Evolutionary conservation across 108 stramenopile species (phyloP).

Genomic region (Pseudonitzschia pungens): DNA sequence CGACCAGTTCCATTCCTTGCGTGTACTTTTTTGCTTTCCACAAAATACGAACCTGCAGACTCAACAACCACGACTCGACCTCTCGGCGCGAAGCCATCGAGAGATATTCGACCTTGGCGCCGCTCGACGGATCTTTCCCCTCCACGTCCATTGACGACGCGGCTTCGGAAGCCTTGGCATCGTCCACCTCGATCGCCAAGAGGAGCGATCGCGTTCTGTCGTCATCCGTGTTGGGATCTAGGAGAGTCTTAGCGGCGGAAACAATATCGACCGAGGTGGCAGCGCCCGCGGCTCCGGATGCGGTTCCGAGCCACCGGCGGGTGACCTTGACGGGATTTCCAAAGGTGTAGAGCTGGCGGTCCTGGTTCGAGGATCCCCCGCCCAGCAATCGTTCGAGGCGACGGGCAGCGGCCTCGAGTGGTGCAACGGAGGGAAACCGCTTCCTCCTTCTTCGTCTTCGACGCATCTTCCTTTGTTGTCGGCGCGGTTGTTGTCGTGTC

Average conservation of each 20-base stretch:
- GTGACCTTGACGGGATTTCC: constrained; percentile 72
- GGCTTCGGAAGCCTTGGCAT: not conserved
- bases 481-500: constrained; percentile 8
- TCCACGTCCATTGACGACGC: constrained; percentile 37
- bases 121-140: constrained; percentile 7
- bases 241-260: constrained; percentile 38
- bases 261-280: constrained; percentile 57
- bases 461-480: constrained; percentile 11
- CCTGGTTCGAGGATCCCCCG: constrained; percentile 37
- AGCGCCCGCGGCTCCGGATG: constrained; percentile 61
- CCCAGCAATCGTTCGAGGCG: constrained; percentile 76
- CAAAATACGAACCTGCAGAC: constrained; percentile 59
- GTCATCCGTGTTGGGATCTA: constrained; percentile 52
- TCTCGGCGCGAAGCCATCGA: constrained; percentile 48
- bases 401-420: constrained; percentile 70
- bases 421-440: constrained; percentile 28
- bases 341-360: constrained; percentile 37
- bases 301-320: constrained; percentile 79
- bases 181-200: not conserved
- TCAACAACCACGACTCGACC: constrained; percentile 72
- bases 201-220: not conserved
- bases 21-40: constrained; percentile 53
- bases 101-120: constrained; percentile 38
- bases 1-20: constrained; percentile 46
- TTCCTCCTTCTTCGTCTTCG: not conserved